These are phyloP conservation scores for Syzygium grande DNA, from an alignment of 345 rosid genomes.

Conservation along the genomic window DNA sequence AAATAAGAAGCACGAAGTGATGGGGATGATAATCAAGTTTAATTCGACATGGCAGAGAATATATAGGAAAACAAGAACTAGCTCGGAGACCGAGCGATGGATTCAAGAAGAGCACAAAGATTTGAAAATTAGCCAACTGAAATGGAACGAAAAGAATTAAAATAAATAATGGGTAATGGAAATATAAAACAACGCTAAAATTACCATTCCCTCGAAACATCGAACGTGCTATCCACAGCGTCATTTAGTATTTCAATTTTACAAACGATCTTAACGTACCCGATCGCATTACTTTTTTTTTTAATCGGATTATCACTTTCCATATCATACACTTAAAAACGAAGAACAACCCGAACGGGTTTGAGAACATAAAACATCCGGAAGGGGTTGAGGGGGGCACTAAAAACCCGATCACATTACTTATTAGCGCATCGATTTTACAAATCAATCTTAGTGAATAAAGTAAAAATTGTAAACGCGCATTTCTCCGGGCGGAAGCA, in stretches of 20 bases:
- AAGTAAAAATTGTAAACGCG: too few relatives aligned
- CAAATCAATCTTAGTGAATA: not conserved
- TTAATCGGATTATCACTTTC: too few relatives aligned
- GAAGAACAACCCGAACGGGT: too few relatives aligned
- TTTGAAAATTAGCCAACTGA: not conserved
- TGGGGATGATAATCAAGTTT: not conserved
- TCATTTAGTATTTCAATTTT: too few relatives aligned
- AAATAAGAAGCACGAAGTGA: not conserved
- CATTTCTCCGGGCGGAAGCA: too few relatives aligned
- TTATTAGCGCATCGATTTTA: not conserved
- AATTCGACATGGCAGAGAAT: not conserved
- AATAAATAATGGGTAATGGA: not conserved
- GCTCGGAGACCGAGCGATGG: not conserved
- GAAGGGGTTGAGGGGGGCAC: too few relatives aligned
- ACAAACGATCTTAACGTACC: not conserved
- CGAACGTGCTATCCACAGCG: not conserved
- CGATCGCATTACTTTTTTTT: not conserved
- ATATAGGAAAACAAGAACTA: not conserved
- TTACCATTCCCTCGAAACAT: not conserved
- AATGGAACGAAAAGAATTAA: not conserved
- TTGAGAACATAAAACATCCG: too few relatives aligned
- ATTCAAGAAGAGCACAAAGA: not conserved
- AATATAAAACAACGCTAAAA: too few relatives aligned
- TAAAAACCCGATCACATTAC: not conserved
- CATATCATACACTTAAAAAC: too few relatives aligned